Percentiles rank a stretch among this genome's conserved stretches.
Conservation (phyloP, 495 filamentous ascomycete genomes). For the Tuber microsphaerosporum region DNA sequence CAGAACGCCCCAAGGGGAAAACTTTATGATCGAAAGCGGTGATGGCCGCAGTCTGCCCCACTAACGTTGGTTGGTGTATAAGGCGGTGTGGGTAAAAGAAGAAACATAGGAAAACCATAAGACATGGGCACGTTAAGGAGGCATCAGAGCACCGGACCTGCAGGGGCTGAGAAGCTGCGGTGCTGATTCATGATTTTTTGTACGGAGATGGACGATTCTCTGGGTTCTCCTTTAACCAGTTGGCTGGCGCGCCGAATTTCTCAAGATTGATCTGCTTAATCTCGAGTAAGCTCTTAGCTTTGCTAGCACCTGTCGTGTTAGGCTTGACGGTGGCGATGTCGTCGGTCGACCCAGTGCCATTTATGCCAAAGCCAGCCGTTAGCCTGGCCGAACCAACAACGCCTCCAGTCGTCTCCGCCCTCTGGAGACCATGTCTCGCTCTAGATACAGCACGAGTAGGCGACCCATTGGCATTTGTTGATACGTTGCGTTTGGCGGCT, state of each 20-base stretch:
- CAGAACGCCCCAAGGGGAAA: background rate
- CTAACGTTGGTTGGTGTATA: background rate
- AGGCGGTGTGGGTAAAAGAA: background rate
- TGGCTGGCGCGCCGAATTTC: background rate
- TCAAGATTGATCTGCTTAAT: background rate
- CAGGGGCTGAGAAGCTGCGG: background rate
- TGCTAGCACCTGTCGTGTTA: background rate
- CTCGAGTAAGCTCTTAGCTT: background rate
- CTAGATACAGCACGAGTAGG: background rate
- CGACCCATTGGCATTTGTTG: constrained; percentile 9
- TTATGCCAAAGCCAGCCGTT: background rate
- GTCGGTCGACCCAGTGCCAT: background rate
- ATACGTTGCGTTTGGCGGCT: background rate
- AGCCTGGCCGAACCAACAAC: background rate
- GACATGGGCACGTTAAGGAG: background rate
- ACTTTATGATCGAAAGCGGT: background rate
- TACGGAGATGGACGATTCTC: background rate
- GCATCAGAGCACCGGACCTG: background rate
- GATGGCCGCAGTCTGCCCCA: background rate
- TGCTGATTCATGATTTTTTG: background rate
- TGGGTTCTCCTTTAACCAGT: background rate
- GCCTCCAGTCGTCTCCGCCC: constrained; percentile 14
- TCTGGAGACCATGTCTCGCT: constrained; percentile 7
- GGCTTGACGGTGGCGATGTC: background rate
- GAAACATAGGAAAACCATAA: background rate